phyloP scores from a whole-genome alignment of 768 basidiomycete species.

The Suillus decipiens region DNA sequence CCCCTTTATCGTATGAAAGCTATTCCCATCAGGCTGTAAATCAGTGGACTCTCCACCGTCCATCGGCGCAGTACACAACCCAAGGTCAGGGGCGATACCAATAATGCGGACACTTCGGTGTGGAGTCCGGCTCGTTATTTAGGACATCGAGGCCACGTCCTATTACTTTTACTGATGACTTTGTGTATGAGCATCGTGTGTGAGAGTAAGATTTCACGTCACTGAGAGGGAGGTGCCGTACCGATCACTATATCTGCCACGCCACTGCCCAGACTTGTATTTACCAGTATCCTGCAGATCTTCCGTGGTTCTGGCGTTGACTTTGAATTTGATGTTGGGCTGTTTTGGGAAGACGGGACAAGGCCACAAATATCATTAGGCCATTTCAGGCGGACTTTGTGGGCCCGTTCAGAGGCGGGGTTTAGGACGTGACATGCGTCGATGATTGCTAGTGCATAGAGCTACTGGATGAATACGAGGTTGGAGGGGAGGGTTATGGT shows the following conservation, averaged over 20 bases:
- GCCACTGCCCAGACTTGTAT: conserved; percentile 76
- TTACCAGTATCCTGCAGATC: conserved; percentile 90
- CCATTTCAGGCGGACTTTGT: conserved; percentile 85
- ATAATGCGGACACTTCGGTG: conserved; percentile 71
- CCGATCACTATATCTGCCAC: conserved; percentile 81
- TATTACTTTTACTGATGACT: no score
- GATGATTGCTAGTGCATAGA: conserved; percentile 86
- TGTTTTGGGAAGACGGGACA: conserved; percentile 38
- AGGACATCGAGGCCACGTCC: no score
- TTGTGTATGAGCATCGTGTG: no score
- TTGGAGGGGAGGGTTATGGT: conserved; percentile 41
- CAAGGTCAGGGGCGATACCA: conserved; percentile 87
- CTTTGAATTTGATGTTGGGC: conserved; percentile 34
- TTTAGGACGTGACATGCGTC: conserved; percentile 70
- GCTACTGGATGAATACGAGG: conserved; percentile 92
- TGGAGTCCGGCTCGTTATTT: conserved; percentile 70
- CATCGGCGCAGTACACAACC: conserved; percentile 73
- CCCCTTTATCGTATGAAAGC: conserved; percentile 92
- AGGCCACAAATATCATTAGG: conserved; percentile 93
- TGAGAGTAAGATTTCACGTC: not conserved
- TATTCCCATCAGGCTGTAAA: conserved; percentile 95
- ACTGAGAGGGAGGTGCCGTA: conserved; percentile 51
- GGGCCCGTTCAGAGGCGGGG: conserved; percentile 46
- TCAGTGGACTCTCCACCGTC: conserved; percentile 62
- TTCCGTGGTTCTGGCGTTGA: conserved; percentile 50